Conservation (phyloP, 106 monocot genomes). For the Vanilla planifolia region DNA sequence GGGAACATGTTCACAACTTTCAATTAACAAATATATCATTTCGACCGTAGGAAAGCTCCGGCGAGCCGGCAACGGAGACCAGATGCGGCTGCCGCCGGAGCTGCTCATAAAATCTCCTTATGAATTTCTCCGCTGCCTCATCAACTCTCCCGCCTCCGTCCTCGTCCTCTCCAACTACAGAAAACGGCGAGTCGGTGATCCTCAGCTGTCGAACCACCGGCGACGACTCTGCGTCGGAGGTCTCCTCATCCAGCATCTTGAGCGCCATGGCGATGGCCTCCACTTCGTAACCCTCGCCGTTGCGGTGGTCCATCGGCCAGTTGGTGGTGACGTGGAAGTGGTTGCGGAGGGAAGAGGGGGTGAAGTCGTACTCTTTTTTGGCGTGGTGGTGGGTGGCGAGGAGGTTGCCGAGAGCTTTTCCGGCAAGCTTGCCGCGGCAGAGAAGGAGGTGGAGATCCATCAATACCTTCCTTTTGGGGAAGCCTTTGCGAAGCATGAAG, state of each 20-base stretch:
- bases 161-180: constrained; percentile 13
- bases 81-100: constrained; percentile 38
- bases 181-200: constrained; percentile 57
- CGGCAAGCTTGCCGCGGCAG: constrained; percentile 40
- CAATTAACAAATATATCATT: too few species aligned
- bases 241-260: constrained; percentile 7
- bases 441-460: constrained; percentile 53
- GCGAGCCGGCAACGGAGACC: too few species aligned
- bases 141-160: constrained; percentile 16
- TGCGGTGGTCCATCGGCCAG: constrained; percentile 17
- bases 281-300: background rate
- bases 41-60: too few species aligned
- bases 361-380: constrained; percentile 2
- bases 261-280: constrained; percentile 9
- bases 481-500: constrained; percentile 30
- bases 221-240: background rate
- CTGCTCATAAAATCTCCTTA: constrained; percentile 62
- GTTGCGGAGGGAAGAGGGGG: background rate
- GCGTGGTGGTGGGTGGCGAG: constrained; percentile 16
- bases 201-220: constrained; percentile 18
- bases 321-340: constrained; percentile 18
- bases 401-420: constrained; percentile 27
- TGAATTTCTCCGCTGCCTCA: constrained; percentile 59
- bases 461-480: constrained; percentile 35
- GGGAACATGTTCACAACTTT: too few species aligned